phyloP scores from a whole-genome alignment of 495 filamentous ascomycete genomes.

The Paragyromitra xinjiangensis region DNA sequence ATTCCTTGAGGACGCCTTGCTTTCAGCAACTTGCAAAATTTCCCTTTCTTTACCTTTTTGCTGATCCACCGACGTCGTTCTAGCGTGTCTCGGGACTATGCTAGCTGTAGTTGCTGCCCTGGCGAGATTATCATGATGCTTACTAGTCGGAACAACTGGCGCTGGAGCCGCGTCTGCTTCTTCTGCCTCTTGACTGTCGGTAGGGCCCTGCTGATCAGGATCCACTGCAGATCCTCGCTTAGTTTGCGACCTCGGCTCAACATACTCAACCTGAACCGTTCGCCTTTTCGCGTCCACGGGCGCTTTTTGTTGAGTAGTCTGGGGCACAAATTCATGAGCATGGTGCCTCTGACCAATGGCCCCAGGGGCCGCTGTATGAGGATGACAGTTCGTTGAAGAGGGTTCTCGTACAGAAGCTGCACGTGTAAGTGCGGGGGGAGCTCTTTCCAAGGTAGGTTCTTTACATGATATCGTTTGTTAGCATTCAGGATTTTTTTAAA shows the following conservation, averaged over 20 bases:
- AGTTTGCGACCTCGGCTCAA: conserved; percentile 87
- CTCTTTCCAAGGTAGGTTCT: conserved; percentile 67
- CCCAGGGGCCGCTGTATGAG: conserved; percentile 68
- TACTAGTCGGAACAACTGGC: conserved; percentile 53
- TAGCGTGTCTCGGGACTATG: conserved; percentile 57
- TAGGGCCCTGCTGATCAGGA: conserved; percentile 59
- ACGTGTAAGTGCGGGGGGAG: conserved; percentile 69
- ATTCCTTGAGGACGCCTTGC: conserved; percentile 55
- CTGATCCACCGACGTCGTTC: conserved; percentile 42
- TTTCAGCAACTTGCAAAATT: conserved; percentile 57
- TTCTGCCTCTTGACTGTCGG: conserved; percentile 20
- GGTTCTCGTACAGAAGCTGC: conserved; percentile 93
- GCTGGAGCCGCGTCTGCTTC: conserved; percentile 54
- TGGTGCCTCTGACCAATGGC: conserved; percentile 79
- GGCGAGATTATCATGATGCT: conserved; percentile 47
- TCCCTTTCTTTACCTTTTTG: conserved; percentile 61
- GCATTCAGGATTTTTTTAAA: conserved; percentile 14
- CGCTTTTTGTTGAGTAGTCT: conserved; percentile 69
- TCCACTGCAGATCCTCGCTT: conserved; percentile 63
- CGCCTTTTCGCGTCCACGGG: conserved; percentile 84
- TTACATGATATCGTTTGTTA: conserved; percentile 57
- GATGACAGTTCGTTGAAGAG: conserved; percentile 69
- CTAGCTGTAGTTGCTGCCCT: conserved; percentile 58
- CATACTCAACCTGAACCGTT: conserved; percentile 98
- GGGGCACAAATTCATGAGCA: conserved; percentile 74